Evolutionary conservation across 306 rosid species (phyloP), one percentile per base, ranked within the genome.

Genomic region (Hippophae rhamnoides): DNA sequence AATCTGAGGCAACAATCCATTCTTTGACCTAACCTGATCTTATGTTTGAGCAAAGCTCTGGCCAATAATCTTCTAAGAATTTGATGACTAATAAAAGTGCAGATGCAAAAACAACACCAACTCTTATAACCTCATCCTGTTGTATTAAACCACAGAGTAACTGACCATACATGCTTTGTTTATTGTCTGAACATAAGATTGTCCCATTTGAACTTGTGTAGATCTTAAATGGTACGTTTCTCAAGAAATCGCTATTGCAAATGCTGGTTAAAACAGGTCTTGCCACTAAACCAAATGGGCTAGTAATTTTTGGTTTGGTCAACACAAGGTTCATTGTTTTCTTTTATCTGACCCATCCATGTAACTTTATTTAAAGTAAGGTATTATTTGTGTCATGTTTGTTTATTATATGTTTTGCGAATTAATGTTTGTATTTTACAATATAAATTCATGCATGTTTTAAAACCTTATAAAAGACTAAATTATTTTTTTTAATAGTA

Each of bases 141-240:
- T 82, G 80, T 0, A 86, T 51, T 54, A 89, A 78, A 11, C 95
- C 97, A 63, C 97, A 89, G 3, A 89, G 78, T 79, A 89, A 73
- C 52, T 89, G 97, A 43, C 93, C 63, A 70, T 82, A 89, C 97
- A 89, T 86, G 76, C 97, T 89, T 70, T 89, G 94, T 62, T 58
- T 78, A 7, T 80, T 84, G 65, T 89, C 97, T 0, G 82, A 68
- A 67, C 95, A 89, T 7, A 89, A 45, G 12, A 89, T 86, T 10
- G 94, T 79, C 62, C 84, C 95, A 12, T 86, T 80, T 0, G 97
- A 93, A 67, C 97, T 89, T 0, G 97, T 86, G 78, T 78, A 84
- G 2, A 84, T 74, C 9, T 48, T 82, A 7, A 70, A 84, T 50
- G 87, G 87, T 58, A 95, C 79, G 64, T 82, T 89, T 69, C 72